Base-by-base conservation (phyloP, 192 early-diverging fungal genomes). In the Mortierella alpina region DNA sequence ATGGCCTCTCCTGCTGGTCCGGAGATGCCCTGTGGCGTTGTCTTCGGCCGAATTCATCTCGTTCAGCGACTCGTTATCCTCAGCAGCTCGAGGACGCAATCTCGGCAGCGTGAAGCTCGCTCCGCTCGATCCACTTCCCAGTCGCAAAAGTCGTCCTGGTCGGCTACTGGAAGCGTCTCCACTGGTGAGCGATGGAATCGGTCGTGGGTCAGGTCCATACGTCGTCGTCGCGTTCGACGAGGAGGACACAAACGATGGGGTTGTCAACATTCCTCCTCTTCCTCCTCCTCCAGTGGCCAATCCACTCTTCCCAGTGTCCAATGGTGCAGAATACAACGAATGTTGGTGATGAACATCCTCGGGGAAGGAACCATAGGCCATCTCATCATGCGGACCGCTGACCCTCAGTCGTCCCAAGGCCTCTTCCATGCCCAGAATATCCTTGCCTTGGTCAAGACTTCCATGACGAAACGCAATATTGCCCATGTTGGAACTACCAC, bases 321-420 rank as follows among this genome's bases (percentile, higher is more conserved):
- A 44, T 2, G 77, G 77, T 15, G 77, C 77, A 44, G 77, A 80
- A 22, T 68, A 80, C 18, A 72, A 13, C 0, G 77, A 80, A n/a
- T 80, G 77, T 48, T 80, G 77, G 31, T 80, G 77, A 42, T 80
- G 77, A 6, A 72, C 31, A 64, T 80, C 77, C 60, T 80, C 77
- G 4, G 77, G 77, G 59, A 63, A 80, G 1, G 77, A 80, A 39
- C 77, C 77, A 53, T 47, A 80, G 4, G 77, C 70, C 6, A 80
- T 72, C 13, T 64, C 77, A 11, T 63, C 77, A 13, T 18, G 23
- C 6, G 70, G 44, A 3, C 50, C 57, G 22, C 54, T 46, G 7
- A 68, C 53, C 8, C 44, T 40, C 52, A 80, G 49, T 31, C 53
- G 51, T n/a, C 45, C 77, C 65, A 80, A 63, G 0, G 77, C 70